Conservation (phyloP, 768 basidiomycete species). For the Lactarius psammicola region DNA sequence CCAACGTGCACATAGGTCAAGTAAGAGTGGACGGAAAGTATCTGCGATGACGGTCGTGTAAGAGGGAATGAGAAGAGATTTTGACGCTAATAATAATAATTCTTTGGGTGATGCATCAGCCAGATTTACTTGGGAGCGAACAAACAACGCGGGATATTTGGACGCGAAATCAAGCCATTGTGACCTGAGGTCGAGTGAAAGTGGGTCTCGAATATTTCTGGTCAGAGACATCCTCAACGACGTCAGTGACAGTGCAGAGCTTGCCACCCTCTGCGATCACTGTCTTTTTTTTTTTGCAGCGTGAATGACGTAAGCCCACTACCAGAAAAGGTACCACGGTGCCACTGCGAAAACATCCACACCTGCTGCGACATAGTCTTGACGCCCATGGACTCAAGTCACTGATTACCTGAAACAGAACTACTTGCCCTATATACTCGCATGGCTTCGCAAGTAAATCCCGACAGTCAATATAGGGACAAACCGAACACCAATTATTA, state of each 20-base stretch:
- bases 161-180: conserved; percentile 19
- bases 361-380: too few species aligned
- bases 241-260: not conserved
- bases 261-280: too few species aligned
- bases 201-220: conserved; percentile 17
- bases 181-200: conserved; percentile 13
- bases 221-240: conserved; percentile 9
- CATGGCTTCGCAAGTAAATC: not conserved
- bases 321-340: not conserved
- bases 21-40: conserved; percentile 70
- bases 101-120: conserved; percentile 6
- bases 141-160: conserved; percentile 5
- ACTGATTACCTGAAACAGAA: too few species aligned
- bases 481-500: not conserved
- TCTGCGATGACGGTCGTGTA: conserved; percentile 62
- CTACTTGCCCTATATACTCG: not conserved
- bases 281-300: not conserved
- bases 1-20: conserved; percentile 84
- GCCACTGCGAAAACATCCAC: too few species aligned
- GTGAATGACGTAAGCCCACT: not conserved
- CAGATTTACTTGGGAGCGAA: not conserved
- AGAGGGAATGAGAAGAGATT: conserved; percentile 56
- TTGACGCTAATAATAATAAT: conserved; percentile 47
- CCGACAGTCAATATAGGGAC: not conserved
- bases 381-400: too few species aligned